A percentile compares a stretch with the other conserved stretches of the same genome.
These are phyloP conservation scores for Passalora sequoiae DNA, from an alignment of 2,329 filamentous ascomycete species.

Conservation along the genomic window DNA sequence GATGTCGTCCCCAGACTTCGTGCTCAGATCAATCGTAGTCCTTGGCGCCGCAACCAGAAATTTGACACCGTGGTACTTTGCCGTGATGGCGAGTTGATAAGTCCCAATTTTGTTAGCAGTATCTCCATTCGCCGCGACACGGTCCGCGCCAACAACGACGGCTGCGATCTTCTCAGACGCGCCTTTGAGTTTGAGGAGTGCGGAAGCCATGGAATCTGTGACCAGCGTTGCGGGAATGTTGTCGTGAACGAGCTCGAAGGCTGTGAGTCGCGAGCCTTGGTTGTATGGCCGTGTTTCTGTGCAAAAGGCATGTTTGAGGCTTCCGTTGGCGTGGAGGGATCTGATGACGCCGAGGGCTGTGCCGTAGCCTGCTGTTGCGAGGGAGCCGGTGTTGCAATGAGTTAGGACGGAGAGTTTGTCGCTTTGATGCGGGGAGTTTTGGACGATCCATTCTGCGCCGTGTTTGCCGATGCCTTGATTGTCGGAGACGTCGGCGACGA, in stretches of 20 bases:
- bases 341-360: conserved; percentile 93
- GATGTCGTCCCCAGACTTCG: conserved; percentile 71
- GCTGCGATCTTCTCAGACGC: conserved; percentile 65
- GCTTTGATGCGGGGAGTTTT: conserved; percentile 47
- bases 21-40: conserved; percentile 85
- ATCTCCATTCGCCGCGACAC: conserved; percentile 93
- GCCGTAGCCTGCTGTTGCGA: conserved; percentile 95
- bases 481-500: conserved; percentile 78
- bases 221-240: conserved; percentile 84
- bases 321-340: conserved; percentile 61
- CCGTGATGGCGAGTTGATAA: conserved; percentile 86
- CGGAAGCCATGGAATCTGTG: conserved; percentile 93
- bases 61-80: conserved; percentile 79
- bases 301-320: conserved; percentile 81
- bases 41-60: conserved; percentile 93
- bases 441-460: conserved; percentile 78
- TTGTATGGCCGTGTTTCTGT: conserved; percentile 97
- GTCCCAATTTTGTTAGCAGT: conserved; percentile 99
- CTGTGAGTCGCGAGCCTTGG: conserved; percentile 89
- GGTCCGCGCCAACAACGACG: conserved; percentile 89
- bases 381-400: conserved; percentile 95
- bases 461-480: conserved; percentile 79
- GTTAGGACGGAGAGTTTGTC: conserved; percentile 82
- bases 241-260: conserved; percentile 95
- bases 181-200: conserved; percentile 65